phyloP scores from a whole-genome alignment of 2,329 filamentous ascomycete species.

The Fusarium chlamydosporum region DNA sequence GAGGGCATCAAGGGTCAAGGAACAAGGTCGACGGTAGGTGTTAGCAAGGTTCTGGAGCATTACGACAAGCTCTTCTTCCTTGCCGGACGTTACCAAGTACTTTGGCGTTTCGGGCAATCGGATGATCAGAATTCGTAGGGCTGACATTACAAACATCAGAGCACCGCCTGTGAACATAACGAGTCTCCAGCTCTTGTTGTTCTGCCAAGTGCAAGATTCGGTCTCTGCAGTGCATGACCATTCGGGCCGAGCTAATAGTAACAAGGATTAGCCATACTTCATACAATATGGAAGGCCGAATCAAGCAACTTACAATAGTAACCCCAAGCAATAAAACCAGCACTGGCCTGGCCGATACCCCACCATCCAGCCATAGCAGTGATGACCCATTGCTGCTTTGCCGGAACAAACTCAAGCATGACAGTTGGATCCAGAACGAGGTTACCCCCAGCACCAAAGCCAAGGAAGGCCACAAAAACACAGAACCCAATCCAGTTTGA shows the following conservation, averaged over 20 bases:
- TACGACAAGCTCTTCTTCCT: slow-evolving; percentile 14
- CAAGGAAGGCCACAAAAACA: slow-evolving; percentile 6
- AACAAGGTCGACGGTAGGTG: slow-evolving; percentile 21
- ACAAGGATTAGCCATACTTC: not conserved
- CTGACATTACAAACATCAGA: slow-evolving; percentile 15
- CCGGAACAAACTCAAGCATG: slow-evolving; percentile 16
- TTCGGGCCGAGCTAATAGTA: slow-evolving; percentile 15
- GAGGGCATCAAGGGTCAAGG: slow-evolving; percentile 12
- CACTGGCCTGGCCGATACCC: slow-evolving; percentile 22
- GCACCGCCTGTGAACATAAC: slow-evolving; percentile 36
- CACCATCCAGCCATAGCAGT: slow-evolving; percentile 33
- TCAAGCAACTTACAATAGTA: slow-evolving; percentile 2
- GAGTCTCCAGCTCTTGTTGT: slow-evolving; percentile 27
- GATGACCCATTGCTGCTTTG: slow-evolving; percentile 27
- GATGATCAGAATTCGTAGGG: slow-evolving; percentile 22
- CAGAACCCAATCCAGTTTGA: slow-evolving; percentile 14
- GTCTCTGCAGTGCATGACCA: slow-evolving; percentile 19
- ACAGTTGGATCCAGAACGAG: slow-evolving; percentile 33
- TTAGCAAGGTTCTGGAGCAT: slow-evolving; percentile 16
- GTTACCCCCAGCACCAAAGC: slow-evolving; percentile 22
- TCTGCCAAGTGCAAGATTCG: not conserved
- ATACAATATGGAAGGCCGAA: rapidly evolving
- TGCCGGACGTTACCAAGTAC: slow-evolving; percentile 7
- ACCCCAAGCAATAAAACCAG: slow-evolving; percentile 28
- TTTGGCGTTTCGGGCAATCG: slow-evolving; percentile 24